Base-by-base conservation (phyloP, 2,329 filamentous ascomycete species). In the Blastomyces emzantsi region DNA sequence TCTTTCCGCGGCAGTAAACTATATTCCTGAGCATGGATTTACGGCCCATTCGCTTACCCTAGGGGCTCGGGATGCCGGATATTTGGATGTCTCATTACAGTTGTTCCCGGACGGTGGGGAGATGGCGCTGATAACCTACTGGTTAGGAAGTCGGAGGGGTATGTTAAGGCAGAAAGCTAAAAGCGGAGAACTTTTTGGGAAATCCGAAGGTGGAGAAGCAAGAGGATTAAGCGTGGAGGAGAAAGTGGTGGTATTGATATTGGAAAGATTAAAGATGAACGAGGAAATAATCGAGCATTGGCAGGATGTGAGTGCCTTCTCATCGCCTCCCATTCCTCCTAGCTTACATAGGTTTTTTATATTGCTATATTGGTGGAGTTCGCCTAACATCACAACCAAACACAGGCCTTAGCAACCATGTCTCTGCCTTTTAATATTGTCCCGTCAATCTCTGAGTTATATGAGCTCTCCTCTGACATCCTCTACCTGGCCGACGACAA, bases 391-490 rank as follows among this genome's bases (percentile, higher is more conserved):
- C 19, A n/a, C 56, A 28, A 59, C 36, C 19, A 33, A 60, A 63
- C 63, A 60, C 65, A 94, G 89, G 94, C 93, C 55, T 82, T 97
- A 2, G 92, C 90, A 3, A 81, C 96, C 66, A 96, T 97, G 90
- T 91, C 92, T 4, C 87, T 95, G 64, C 90, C 91, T 0, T 85
- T 83, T 65, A 89, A 93, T 74, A 83, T 95, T 43, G 85, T 90
- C 0, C 78, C 85, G 9, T 92, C 92, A 0, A 74, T 97, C 2
- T 82, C 82, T 55, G 94, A 97, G 77, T 84, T 99, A 3, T 87
- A 89, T 52, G 81, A 84, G 60, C 85, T 99, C 4, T 84, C 89
- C n/a, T 93, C 97, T 74, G 94, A 99, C 75, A 95, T 99, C 61
- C 90, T 89, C 82, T 92, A 89, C 71, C 84, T 96, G 3, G 85